A percentile compares a stretch with the other conserved stretches of the same genome.
These are phyloP conservation scores for Hansenula sp. DNA, from an alignment of 1,139 yeast genomes.

Conservation along the genomic window DNA sequence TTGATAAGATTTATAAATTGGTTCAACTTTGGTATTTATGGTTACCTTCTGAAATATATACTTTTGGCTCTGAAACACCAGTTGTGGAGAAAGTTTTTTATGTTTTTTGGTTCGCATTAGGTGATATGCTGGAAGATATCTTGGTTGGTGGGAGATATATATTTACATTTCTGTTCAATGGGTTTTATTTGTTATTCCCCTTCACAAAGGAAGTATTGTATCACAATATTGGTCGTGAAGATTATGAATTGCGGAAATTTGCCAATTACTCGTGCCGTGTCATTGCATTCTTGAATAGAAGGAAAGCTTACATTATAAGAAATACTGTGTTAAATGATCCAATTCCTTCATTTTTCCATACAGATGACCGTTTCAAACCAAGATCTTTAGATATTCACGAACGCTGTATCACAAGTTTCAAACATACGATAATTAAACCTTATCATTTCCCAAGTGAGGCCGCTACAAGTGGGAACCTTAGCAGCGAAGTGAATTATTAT, in stretches of 20 bases:
- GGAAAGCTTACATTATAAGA: slow-evolving; percentile 14
- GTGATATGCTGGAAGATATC: slow-evolving; percentile 12
- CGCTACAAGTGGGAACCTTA: not conserved
- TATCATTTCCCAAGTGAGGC: slow-evolving; percentile 16
- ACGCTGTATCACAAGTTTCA: slow-evolving; percentile 13
- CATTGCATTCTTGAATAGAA: slow-evolving; percentile 16
- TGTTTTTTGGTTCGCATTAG: slow-evolving; percentile 15
- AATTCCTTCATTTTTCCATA: slow-evolving; percentile 11
- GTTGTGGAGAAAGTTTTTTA: slow-evolving; percentile 13
- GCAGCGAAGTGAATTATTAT: not conserved
- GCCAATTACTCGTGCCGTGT: slow-evolving; percentile 19
- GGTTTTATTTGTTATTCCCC: slow-evolving; percentile 11
- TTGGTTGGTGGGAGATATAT: slow-evolving; percentile 16
- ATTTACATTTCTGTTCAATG: slow-evolving; percentile 17
- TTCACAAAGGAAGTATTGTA: slow-evolving; percentile 8
- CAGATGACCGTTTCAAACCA: slow-evolving; percentile 13
- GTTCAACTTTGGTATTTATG: slow-evolving; percentile 13
- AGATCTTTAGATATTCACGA: slow-evolving; percentile 20
- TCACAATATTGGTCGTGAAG: slow-evolving; percentile 2
- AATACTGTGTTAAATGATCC: slow-evolving; percentile 17
- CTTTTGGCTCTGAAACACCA: slow-evolving; percentile 10
- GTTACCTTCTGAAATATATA: slow-evolving; percentile 15
- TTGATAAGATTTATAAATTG: slow-evolving; percentile 11
- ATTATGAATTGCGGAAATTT: slow-evolving; percentile 7
- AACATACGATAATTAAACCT: slow-evolving; percentile 10